Base-by-base conservation (phyloP, 495 filamentous ascomycete genomes). In the Lophiostoma macrostomum region DNA sequence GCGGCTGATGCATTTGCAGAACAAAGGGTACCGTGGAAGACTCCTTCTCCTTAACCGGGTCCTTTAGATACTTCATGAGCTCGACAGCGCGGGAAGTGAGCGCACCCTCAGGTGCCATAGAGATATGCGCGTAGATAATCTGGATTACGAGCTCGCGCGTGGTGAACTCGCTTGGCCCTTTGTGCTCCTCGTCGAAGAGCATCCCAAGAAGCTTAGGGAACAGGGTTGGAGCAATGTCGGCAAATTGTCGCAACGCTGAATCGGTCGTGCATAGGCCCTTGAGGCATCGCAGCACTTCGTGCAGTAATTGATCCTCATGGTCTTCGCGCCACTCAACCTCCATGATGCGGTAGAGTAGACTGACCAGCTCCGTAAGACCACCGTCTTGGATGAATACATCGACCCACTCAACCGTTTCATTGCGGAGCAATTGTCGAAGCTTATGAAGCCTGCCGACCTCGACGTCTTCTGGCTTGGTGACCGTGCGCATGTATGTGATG, bases 261-360 rank as follows among this genome's bases (percentile, higher is more conserved):
- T 84, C 89, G 3, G 91, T 95, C 13, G 94, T 98, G 71, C 88
- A 95, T 1, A 97, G 80, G 2, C 87, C 93, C 70, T 98, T 98
- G 18, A 98, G 78, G 62, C 94, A 97, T 32, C 96, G 82, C 27
- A 98, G 73, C 20, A 87, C 86, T 69, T 98, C 93, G 56, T 97
- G 91, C 11, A 97, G 78, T 16, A 98, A 78, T 16, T 80, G 82
- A 65, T 98, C 93, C 70, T 98, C 93, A 64, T 98, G 93, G 61
- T 98, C 93, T 74, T 96, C 93, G 64, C 91, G 86, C 93, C 93
- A 98, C 67, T 96, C 94, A 46, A 98, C 82, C 45, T 86, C 84
- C 80, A 96, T 90, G 41, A 89, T 96, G 12, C 93, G 80, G 60
- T 95, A 84, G 50, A 97, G 73, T 45, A 98, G 73, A 40, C 79